phyloP scores from a whole-genome alignment of 2,329 filamentous ascomycete species.

The Stylonectria norvegica region DNA sequence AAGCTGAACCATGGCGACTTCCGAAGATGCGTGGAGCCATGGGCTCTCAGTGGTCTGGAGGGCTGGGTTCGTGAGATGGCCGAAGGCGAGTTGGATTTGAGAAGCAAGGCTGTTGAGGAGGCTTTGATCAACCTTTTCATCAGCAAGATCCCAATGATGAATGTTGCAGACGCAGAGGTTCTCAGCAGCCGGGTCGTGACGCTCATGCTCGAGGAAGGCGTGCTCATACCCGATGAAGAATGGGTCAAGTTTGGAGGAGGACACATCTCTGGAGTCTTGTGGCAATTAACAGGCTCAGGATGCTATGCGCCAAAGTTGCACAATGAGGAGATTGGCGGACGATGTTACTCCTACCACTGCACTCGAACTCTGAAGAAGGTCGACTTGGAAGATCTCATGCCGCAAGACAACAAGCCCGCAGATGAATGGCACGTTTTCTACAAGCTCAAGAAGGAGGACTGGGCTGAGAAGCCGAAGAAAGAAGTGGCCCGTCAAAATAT shows the following conservation, averaged over 20 bases:
- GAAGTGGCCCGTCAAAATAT: slow-evolving; percentile 92
- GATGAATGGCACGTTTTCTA: slow-evolving; percentile 92
- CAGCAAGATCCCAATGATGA: slow-evolving; percentile 95
- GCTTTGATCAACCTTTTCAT: slow-evolving; percentile 87
- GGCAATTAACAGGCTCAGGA: slow-evolving; percentile 85
- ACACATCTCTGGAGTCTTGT: slow-evolving; percentile 82
- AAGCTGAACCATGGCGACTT: slow-evolving; percentile 81
- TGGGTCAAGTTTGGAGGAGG: slow-evolving; percentile 91
- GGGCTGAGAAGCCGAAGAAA: slow-evolving; percentile 71
- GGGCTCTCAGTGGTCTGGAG: slow-evolving; percentile 87
- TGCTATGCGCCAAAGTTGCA: slow-evolving; percentile 89
- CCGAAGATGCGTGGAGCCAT: slow-evolving; percentile 80
- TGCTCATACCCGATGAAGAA: slow-evolving; percentile 85
- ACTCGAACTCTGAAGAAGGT: slow-evolving; percentile 93
- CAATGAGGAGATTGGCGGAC: slow-evolving; percentile 61
- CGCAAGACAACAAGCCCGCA: slow-evolving; percentile 62
- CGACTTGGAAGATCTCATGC: slow-evolving; percentile 71
- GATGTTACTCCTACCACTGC: slow-evolving; percentile 93
- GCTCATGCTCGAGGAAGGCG: slow-evolving; percentile 74
- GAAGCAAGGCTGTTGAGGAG: slow-evolving; percentile 79
- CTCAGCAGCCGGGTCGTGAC: slow-evolving; percentile 74
- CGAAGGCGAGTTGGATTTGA: slow-evolving; percentile 85
- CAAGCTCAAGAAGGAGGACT: slow-evolving; percentile 71
- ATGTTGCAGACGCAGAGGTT: slow-evolving; percentile 91
- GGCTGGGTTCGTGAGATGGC: slow-evolving; percentile 85